Evolutionary conservation across 176 grass and related monocot species (phyloP).

Genomic region (Oryza meyeriana): DNA sequence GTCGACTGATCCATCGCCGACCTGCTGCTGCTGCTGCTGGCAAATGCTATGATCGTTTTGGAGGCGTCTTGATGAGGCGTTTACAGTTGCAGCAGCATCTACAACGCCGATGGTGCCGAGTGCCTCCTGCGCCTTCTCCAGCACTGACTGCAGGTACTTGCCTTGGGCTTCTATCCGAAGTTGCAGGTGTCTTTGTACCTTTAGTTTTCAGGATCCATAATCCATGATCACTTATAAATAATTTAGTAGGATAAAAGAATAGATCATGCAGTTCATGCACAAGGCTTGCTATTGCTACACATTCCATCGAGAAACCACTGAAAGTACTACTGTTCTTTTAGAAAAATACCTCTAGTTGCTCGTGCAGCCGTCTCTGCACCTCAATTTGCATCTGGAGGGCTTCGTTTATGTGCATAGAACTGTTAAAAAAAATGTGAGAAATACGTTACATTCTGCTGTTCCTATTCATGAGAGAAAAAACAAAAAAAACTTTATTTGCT

Average conservation of each 20-base stretch:
- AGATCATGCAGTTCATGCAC: no score
- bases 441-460: neutral
- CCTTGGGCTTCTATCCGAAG: slow-evolving; percentile 96
- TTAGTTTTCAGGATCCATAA: neutral
- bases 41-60: slow-evolving; percentile 18
- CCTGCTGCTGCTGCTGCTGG: slow-evolving; percentile 31
- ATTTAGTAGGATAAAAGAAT: neutral
- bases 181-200: slow-evolving; percentile 94
- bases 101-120: slow-evolving; percentile 34
- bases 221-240: neutral
- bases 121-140: slow-evolving; percentile 92
- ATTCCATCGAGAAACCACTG: neutral
- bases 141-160: slow-evolving; percentile 89
- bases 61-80: slow-evolving; percentile 43
- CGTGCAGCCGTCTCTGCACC: slow-evolving; percentile 91
- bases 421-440: slow-evolving; percentile 6
- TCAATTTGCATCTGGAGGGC: slow-evolving; percentile 93
- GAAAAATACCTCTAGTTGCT: slow-evolving; percentile 77
- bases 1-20: slow-evolving; percentile 57
- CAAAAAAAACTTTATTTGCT: neutral
- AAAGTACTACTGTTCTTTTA: no score
- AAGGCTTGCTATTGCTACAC: neutral
- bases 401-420: slow-evolving; percentile 76
- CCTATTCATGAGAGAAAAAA: neutral
- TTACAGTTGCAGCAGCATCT: slow-evolving; percentile 43